Percentiles rank a stretch among this genome's conserved stretches.
Evolutionary conservation across 2,329 filamentous ascomycete species (phyloP).

Genomic region (Penicillium sp.): DNA sequence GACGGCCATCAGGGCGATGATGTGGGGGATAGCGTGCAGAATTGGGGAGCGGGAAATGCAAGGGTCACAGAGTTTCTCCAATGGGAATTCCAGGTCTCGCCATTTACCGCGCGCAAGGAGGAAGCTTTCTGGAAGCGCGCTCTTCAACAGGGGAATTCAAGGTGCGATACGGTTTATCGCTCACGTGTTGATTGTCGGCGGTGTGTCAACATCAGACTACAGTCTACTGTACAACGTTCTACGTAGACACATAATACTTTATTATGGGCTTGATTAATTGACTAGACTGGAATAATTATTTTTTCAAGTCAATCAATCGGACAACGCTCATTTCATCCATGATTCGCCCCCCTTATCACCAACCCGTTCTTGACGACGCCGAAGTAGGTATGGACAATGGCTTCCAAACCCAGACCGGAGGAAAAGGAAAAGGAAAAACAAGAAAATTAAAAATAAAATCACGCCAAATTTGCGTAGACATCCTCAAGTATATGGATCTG

Average conservation of each 20-base stretch:
- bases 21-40: slow-evolving; percentile 3
- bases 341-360: slow-evolving; percentile 10
- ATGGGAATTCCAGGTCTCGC: slow-evolving; percentile 4
- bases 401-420: slow-evolving; percentile 8
- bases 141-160: slow-evolving; percentile 18
- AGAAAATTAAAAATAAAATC: slow-evolving; percentile 15
- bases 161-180: slow-evolving; percentile 21
- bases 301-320: background rate
- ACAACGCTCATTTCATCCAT: slow-evolving; percentile 3
- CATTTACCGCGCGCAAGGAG: background rate
- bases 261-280: background rate
- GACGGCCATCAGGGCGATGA: slow-evolving; percentile 28
- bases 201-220: slow-evolving; percentile 11
- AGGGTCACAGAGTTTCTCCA: slow-evolving; percentile 1
- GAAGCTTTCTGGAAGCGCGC: background rate
- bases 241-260: background rate
- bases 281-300: background rate
- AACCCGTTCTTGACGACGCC: slow-evolving; percentile 27
- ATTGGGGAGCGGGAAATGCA: slow-evolving; percentile 1
- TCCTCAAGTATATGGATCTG: slow-evolving; percentile 22
- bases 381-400: slow-evolving; percentile 27
- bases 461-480: slow-evolving; percentile 18
- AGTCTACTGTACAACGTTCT: background rate
- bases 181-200: slow-evolving; percentile 25
- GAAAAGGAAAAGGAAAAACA: slow-evolving; percentile 12